phyloP scores from a whole-genome alignment of 441 rosid genomes.

The Euphorbia schlechtendalii region DNA sequence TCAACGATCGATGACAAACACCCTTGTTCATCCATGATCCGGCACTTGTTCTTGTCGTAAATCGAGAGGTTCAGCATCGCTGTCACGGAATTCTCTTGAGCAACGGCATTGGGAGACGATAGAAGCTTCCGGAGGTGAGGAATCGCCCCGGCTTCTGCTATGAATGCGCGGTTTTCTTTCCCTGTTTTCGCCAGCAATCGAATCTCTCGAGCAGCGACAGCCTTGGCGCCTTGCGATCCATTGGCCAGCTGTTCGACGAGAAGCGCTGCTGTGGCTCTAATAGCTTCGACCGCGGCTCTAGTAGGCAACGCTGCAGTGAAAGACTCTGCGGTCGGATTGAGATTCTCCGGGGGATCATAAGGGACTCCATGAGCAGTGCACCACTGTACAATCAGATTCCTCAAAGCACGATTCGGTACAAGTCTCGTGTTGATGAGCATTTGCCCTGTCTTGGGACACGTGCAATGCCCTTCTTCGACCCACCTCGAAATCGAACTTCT shows the following conservation, averaged over 20 bases:
- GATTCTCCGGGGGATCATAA: constrained; percentile 44
- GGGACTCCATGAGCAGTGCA: constrained; percentile 66
- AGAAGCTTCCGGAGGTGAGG: constrained; percentile 59
- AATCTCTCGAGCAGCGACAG: constrained; percentile 70
- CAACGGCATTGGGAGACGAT: constrained; percentile 46
- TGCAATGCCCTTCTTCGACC: constrained; percentile 82
- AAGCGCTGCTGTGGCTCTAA: constrained; percentile 60
- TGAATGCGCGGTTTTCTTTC: constrained; percentile 73
- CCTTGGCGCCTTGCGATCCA: constrained; percentile 55
- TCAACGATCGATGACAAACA: constrained; percentile 70
- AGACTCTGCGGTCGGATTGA: constrained; percentile 42
- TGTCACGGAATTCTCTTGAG: constrained; percentile 86
- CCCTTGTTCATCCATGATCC: constrained; percentile 68
- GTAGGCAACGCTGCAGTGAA: constrained; percentile 52
- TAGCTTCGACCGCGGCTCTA: constrained; percentile 70
- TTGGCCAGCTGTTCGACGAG: constrained; percentile 56
- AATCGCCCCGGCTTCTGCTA: constrained; percentile 86
- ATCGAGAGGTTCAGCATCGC: constrained; percentile 87
- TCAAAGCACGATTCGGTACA: constrained; percentile 78
- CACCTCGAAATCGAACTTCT: constrained; percentile 77
- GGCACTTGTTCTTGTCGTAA: constrained; percentile 72
- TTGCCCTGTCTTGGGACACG: constrained; percentile 87
- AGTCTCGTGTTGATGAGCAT: constrained; percentile 53
- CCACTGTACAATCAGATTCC: constrained; percentile 81
- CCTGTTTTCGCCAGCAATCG: constrained; percentile 83